A percentile compares a stretch with the other conserved stretches of the same genome.
These are phyloP conservation scores for Plasmodium knowlesi DNA, from an alignment of 169 alveolate species.

Conservation along the genomic window DNA sequence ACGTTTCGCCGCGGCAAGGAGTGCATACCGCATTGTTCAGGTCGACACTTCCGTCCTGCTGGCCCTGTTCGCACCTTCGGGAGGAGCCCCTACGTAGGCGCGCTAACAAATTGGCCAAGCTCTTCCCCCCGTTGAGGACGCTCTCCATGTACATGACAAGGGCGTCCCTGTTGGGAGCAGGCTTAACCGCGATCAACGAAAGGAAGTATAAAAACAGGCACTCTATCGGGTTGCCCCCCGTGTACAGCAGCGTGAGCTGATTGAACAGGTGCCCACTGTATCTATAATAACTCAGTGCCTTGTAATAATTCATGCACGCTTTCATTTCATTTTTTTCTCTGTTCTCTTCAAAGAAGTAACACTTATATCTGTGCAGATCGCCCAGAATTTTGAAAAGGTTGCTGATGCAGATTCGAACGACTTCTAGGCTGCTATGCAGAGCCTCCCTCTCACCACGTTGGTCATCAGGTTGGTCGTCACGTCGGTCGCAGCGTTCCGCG, in stretches of 20 bases:
- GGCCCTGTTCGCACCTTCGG: background rate
- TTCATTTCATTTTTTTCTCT: conserved; percentile 25
- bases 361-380: conserved; percentile 40
- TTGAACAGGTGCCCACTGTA: conserved; percentile 49
- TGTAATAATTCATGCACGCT: conserved; percentile 52
- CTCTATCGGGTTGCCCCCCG: conserved; percentile 23
- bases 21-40: background rate
- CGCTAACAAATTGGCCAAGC: background rate
- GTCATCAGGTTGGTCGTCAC: background rate
- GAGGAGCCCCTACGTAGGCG: background rate
- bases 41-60: background rate
- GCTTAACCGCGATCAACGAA: conserved; percentile 27
- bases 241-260: conserved; percentile 32
- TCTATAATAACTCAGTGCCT: conserved; percentile 24
- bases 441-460: background rate
- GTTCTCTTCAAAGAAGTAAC: conserved; percentile 19
- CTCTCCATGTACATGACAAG: conserved; percentile 22
- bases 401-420: conserved; percentile 28
- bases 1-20: background rate
- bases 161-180: conserved; percentile 31
- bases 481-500: background rate
- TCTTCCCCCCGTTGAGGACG: conserved; percentile 8
- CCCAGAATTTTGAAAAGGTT: conserved; percentile 48
- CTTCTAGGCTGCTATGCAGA: conserved; percentile 18
- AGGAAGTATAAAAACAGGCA: conserved; percentile 42